Base-by-base conservation (phyloP, 1,139 yeast genomes). In the Zhuliangozyma blackwelliae region DNA sequence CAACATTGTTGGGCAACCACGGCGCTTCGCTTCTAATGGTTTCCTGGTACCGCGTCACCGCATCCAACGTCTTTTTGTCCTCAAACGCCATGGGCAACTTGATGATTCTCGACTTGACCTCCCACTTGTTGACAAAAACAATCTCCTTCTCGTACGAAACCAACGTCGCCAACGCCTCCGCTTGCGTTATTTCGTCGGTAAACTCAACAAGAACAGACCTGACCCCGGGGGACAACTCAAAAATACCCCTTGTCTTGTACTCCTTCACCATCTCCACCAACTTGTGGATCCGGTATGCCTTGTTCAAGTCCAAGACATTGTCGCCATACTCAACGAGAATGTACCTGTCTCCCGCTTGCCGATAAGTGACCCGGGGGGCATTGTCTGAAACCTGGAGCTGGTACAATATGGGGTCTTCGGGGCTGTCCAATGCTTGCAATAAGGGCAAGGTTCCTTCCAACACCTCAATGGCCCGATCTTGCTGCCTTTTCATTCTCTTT, bases 301-400 rank as follows among this genome's bases (percentile, higher is more conserved):
- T 67, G 59, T 87, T 86, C 63, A 92, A 74, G 57, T 90, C 96
- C 81, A 92, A 75, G 37, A 73, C 70, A 55, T 86, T 83, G 45
- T 86, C 94, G 49, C 98, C 97, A 57, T 89, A 92, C 63, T 92
- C 97, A 40, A 89, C 86, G 47, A 92, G 70, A 38, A 92, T 68
- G 55, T 87, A 90, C 50, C 97, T 79, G 59, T 92, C 98, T 61
- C 98, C 98, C 23, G 97, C 97, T 65, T 89, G 97, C 57, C 98
- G 83, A 62, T 85, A 89, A 9, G 82, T 82, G 25, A 86, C 90
- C 50, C 71, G 72, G 33, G 96, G 95, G 27, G 82, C 72, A 28
- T 71, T 61, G 7, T 68, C 59, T 26, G 77, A 58, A 28, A 74
- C 64, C 49, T 69, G 58, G 54, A 71, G 59, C 52, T 66, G 57